Percentiles rank a stretch among this genome's conserved stretches.
Conservation (phyloP, 2,329 filamentous ascomycete genomes). For the Ophiosphaerella herpotricha region DNA sequence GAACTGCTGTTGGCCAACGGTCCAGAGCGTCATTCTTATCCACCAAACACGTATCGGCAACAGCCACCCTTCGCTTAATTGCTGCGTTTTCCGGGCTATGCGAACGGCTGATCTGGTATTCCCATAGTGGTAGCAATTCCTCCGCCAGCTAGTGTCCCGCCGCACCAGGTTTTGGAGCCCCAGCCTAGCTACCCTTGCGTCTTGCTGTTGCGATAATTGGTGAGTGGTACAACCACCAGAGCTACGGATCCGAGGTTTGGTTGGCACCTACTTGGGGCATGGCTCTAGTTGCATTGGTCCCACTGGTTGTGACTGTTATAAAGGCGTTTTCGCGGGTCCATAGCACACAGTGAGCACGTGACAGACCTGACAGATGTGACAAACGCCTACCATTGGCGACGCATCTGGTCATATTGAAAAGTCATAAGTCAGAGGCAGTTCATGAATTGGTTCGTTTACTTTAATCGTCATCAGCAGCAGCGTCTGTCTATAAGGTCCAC, state of each 20-base stretch:
- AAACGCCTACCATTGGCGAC: too few relatives aligned
- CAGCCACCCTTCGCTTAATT: background rate
- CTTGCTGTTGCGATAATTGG: conserved; percentile 12
- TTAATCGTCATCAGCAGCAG: background rate
- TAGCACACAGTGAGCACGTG: conserved; percentile 3
- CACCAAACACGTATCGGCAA: background rate
- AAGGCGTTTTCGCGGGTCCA: background rate
- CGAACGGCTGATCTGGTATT: background rate
- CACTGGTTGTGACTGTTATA: too few relatives aligned
- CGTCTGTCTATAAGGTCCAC: background rate
- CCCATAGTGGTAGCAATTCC: background rate
- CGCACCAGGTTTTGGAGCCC: conserved; percentile 7
- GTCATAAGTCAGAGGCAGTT: background rate
- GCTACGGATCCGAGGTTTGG: background rate
- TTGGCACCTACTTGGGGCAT: background rate
- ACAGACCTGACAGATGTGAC: background rate
- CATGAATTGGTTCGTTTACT: conserved; percentile 1
- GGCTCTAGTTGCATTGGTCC: too few relatives aligned
- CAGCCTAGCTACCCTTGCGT: conserved; percentile 18
- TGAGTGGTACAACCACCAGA: conserved; percentile 4
- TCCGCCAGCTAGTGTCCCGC: background rate
- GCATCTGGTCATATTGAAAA: too few relatives aligned
- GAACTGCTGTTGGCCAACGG: conserved; percentile 5
- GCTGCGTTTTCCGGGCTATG: background rate
- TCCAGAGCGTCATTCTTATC: conserved; percentile 1